Base-by-base conservation (phyloP, 1,284 basidiomycete genomes). In the Xerocomus nothofagi region DNA sequence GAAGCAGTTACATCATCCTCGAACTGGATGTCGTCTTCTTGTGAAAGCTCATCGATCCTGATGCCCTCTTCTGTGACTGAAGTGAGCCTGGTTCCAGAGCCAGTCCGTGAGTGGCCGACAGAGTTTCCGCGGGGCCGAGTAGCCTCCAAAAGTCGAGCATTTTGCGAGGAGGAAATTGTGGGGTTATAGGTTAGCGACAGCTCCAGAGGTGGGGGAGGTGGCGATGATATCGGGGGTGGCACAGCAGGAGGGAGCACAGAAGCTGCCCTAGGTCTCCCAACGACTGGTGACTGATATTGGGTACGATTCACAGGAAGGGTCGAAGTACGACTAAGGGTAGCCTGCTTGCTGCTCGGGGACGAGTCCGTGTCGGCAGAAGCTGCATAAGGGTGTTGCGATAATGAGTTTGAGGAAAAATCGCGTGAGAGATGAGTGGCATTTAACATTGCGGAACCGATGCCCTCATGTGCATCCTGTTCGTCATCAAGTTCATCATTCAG, bases 241-340 rank as follows among this genome's bases (percentile, higher is more conserved):
- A 74, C 76, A 33, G 79, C 75, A 17, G 86, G 86, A 8, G 85
- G 85, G 30, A 88, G 76, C 17, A 71, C 74, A 47, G 83, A 83
- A 20, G 78, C 69, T 26, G 81, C 75, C 50, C 83, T 74, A n/a
- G 76, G 66, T 51, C 82, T 74, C 21, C 65, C 59, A 6, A 59
- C 47, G 32, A 59, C 54, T 23, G 60, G 34, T n/a, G 62, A 42
- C 34, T 66, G 67, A 57, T 48, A 62, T 47, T 50, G 68, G 55
- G 47, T 66, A 56, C 45, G 67, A 42, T 52, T 59, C 20, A 41
- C 59, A 23, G 62, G 61, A 47, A 61, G 60, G 44, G 65, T 68
- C 29, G 67, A 49, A 14, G 62, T 58, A 43, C 60, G 59, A 45
- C 52, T 65, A 48, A 67, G 60, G 49, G 62, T 49, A 38, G 60